A percentile compares a stretch with the other conserved stretches of the same genome.
Conservation (phyloP, 129 eudicot genomes). For the sunflower (Helianthus annuus) region HanXRQr2.0-SUNRISE NC_035445.2:20649565-20650064, state of each 20-base stretch:
- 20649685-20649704: too few relatives aligned
- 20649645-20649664: too few relatives aligned
- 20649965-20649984: not conserved
- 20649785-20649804: not conserved
- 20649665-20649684: too few relatives aligned
- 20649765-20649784: constrained; percentile 12
- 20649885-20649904: not conserved
- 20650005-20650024: not conserved
- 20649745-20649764: not conserved
- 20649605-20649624: too few relatives aligned
- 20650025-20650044: not conserved
- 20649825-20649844: not conserved
- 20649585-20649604: not conserved
- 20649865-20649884: not conserved
- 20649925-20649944: not conserved
- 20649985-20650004: not conserved
- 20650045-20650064: constrained; percentile 14
- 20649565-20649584: not conserved
- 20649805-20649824: not conserved
- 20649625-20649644: too few relatives aligned
- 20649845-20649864: not conserved
- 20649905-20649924: not conserved
- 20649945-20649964: not conserved
- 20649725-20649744: too few relatives aligned
- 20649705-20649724: too few relatives aligned